Conservation (phyloP, 805 yeast genomes). For the Osmozyma mogii region DNA sequence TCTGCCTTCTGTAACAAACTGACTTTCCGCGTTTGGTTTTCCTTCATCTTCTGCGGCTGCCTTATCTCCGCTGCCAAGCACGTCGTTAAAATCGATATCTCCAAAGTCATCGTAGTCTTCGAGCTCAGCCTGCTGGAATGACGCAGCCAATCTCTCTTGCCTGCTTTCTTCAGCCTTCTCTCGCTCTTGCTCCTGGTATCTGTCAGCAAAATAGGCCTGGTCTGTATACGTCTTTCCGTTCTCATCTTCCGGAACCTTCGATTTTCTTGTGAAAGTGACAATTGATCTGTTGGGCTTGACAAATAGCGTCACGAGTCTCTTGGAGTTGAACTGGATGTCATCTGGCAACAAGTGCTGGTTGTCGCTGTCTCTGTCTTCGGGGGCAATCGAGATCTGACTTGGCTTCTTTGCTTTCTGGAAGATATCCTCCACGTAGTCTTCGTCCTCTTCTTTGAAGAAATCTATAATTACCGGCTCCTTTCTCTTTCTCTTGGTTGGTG, state of each 20-base stretch:
- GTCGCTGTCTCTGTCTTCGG: no score
- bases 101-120: slow-evolving; percentile 33
- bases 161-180: slow-evolving; percentile 24
- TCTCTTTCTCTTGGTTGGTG: slow-evolving; percentile 12
- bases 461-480: slow-evolving; percentile 20
- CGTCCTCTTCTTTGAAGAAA: slow-evolving; percentile 26
- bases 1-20: no score
- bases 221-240: slow-evolving; percentile 37
- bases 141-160: slow-evolving; percentile 27
- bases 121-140: slow-evolving; percentile 33
- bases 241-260: slow-evolving; percentile 5
- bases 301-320: slow-evolving; percentile 57
- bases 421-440: slow-evolving; percentile 19
- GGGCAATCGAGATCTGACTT: slow-evolving; percentile 16
- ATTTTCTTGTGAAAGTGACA: slow-evolving; percentile 13
- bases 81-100: slow-evolving; percentile 38
- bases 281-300: slow-evolving; percentile 52
- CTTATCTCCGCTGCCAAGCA: slow-evolving; percentile 22
- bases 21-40: no score
- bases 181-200: slow-evolving; percentile 35
- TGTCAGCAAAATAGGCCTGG: slow-evolving; percentile 66
- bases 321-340: slow-evolving; percentile 66
- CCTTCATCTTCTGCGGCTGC: slow-evolving; percentile 4
- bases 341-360: slow-evolving; percentile 55
- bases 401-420: slow-evolving; percentile 26